A percentile compares a stretch with the other conserved stretches of the same genome.
phyloP scores from a whole-genome alignment of 139 green algal genomes.

The Eudorina sp. region DNA sequence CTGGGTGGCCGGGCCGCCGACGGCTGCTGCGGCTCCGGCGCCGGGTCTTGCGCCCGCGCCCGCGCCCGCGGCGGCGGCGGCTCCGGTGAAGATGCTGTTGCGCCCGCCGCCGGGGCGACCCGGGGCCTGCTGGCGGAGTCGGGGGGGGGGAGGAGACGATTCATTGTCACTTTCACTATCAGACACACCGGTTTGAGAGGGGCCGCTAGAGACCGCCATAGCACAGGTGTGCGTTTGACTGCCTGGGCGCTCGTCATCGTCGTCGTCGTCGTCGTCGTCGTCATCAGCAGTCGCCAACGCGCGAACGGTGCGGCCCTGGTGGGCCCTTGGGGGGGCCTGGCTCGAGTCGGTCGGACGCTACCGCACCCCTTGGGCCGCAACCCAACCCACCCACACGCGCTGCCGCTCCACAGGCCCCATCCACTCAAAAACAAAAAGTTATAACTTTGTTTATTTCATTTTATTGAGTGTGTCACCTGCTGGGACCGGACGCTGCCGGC shows the following conservation, averaged over 20 bases:
- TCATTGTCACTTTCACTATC: no score
- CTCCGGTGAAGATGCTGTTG: conserved; percentile 18
- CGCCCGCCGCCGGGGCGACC: neutral
- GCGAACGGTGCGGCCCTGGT: neutral
- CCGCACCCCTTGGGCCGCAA: no score
- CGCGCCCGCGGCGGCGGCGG: neutral
- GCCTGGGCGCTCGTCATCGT: neutral
- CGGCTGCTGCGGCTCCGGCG: neutral
- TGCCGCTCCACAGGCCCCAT: no score
- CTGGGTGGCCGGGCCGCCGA: neutral
- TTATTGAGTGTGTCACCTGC: neutral
- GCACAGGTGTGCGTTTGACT: neutral
- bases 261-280: no score
- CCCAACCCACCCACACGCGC: no score
- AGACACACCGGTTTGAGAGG: no score
- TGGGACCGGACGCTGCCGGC: neutral
- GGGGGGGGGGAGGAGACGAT: neutral
- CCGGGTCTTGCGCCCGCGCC: neutral
- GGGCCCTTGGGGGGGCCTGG: neutral
- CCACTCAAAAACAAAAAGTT: neutral
- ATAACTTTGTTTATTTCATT: neutral
- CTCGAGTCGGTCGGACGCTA: no score
- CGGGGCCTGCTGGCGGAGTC: neutral
- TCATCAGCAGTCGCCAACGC: no score
- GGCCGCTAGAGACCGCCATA: neutral